Base-by-base conservation (phyloP, 2,329 filamentous ascomycete genomes). In the Colletotrichum orchidophilum region DNA sequence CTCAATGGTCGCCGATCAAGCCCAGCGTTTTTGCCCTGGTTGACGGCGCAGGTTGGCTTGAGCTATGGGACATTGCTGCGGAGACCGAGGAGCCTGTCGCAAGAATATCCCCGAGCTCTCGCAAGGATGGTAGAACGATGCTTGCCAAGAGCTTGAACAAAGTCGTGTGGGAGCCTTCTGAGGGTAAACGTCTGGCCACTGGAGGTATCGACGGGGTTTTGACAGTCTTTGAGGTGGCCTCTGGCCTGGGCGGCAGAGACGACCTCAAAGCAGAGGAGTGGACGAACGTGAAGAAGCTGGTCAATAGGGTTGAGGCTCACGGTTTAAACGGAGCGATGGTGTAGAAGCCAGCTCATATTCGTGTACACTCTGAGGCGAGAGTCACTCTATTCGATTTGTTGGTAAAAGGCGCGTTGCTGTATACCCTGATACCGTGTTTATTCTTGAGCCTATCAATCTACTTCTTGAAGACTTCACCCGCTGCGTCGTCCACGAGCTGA, bases 11-110 rank as follows among this genome's bases (percentile, higher is more conserved):
- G 15, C 96, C 96, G 0, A 90, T 96, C 74, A 96, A 96, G 80
- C 96, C 96, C 0, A 95, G 95, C 46, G 94, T 99, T 9, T 99
- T 99, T 81, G 94, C 94, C 1, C 90, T 97, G 24, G 96, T 98
- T 2, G 97, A 99, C 76, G 96, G 96, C 39, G 94, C 94, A 2
- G 97, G 96, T 33, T 93, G 91, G 81, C 86, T 99, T 21, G 97
- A 99, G 82, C 87, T 99, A 60, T 99, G 96, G 94, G 97, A 99
- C 79, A 89, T 99, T 62, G 96, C 94, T 13, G 88, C 95, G 24
- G 95, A 98, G 81, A 95, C 93, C 1, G 96, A 99, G 83, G 94
- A 98, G 57, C 96, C 96, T 0, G 91, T 97, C 1, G 93, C 94
- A 60, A 92, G 92, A 74, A 92, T 95, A 75, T 90, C 90, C 62